Evolutionary conservation across 2,329 filamentous ascomycete genomes (phyloP).

Genomic region (Ophiostoma tasmaniense): DNA sequence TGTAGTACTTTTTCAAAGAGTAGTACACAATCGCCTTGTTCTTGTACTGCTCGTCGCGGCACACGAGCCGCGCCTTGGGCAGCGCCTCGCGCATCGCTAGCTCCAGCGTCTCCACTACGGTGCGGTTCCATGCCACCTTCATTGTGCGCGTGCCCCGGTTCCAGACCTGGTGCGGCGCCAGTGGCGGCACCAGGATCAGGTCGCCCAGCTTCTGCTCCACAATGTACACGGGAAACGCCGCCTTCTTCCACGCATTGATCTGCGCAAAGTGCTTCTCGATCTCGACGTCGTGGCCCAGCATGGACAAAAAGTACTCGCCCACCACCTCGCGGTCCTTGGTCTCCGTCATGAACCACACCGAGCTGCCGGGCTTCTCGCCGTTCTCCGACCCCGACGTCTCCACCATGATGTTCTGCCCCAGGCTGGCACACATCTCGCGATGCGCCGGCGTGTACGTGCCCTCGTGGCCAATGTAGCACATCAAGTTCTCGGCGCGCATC

Average conservation of each 20-base stretch:
- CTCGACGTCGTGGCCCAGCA: slow-evolving; percentile 91
- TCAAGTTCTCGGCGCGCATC: slow-evolving; percentile 92
- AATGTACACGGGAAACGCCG: slow-evolving; percentile 85
- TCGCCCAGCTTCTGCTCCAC: slow-evolving; percentile 87
- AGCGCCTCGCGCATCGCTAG: slow-evolving; percentile 80
- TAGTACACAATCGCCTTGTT: slow-evolving; percentile 95
- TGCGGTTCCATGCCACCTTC: slow-evolving; percentile 97
- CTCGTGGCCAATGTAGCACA: slow-evolving; percentile 98
- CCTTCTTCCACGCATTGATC: slow-evolving; percentile 89
- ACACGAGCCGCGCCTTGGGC: slow-evolving; percentile 81
- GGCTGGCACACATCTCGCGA: slow-evolving; percentile 91
- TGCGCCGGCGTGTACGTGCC: slow-evolving; percentile 94
- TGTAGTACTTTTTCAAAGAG: slow-evolving; percentile 69
- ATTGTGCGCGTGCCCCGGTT: slow-evolving; percentile 92
- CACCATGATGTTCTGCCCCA: slow-evolving; percentile 98
- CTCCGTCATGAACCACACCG: slow-evolving; percentile 98
- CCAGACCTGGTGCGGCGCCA: slow-evolving; percentile 97
- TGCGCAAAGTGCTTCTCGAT: slow-evolving; percentile 96
- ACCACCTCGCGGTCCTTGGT: slow-evolving; percentile 85
- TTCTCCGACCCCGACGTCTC: slow-evolving; percentile 67
- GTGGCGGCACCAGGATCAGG: slow-evolving; percentile 83
- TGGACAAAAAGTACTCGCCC: slow-evolving; percentile 86
- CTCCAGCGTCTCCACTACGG: slow-evolving; percentile 82
- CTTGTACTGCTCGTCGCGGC: slow-evolving; percentile 96
- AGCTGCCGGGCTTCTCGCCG: slow-evolving; percentile 76